Conservation (phyloP, 352 stramenopile genomes). For the Thraustotheca clavata region DNA sequence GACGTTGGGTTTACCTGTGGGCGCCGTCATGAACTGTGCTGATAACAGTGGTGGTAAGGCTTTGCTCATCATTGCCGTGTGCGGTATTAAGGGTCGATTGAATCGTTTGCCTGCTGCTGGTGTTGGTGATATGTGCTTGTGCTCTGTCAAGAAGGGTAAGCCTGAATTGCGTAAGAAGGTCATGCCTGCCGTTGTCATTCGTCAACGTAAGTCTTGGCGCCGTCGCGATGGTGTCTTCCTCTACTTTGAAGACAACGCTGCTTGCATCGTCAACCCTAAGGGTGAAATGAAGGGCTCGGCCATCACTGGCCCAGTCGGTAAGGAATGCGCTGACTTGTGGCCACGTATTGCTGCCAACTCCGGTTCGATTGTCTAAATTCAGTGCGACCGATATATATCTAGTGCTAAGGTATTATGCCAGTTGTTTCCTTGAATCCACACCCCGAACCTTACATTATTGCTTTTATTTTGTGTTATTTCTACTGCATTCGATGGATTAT, state of each 20-base stretch:
- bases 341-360: constrained; percentile 99
- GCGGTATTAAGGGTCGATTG: constrained; percentile 97
- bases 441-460: not conserved
- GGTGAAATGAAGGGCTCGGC: constrained; percentile 99
- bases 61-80: constrained; percentile 99
- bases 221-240: constrained; percentile 99
- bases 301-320: constrained; percentile 98
- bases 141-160: constrained; percentile 99
- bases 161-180: constrained; percentile 99
- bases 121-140: constrained; percentile 99
- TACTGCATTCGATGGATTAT: not conserved
- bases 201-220: constrained; percentile 99
- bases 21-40: constrained; percentile 99
- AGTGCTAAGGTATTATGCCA: constrained; percentile 11
- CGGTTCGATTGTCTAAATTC: constrained; percentile 98
- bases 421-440: constrained; percentile 13
- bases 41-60: constrained; percentile 99
- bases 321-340: constrained; percentile 99
- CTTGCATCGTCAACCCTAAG: constrained; percentile 99
- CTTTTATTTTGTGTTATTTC: constrained; percentile 12
- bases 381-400: constrained; percentile 7
- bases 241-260: constrained; percentile 99
- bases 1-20: constrained; percentile 97
- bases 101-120: constrained; percentile 98
- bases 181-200: constrained; percentile 98